Evolutionary conservation across 2,329 filamentous ascomycete species (phyloP).

Genomic region (Cytospora piceicola): DNA sequence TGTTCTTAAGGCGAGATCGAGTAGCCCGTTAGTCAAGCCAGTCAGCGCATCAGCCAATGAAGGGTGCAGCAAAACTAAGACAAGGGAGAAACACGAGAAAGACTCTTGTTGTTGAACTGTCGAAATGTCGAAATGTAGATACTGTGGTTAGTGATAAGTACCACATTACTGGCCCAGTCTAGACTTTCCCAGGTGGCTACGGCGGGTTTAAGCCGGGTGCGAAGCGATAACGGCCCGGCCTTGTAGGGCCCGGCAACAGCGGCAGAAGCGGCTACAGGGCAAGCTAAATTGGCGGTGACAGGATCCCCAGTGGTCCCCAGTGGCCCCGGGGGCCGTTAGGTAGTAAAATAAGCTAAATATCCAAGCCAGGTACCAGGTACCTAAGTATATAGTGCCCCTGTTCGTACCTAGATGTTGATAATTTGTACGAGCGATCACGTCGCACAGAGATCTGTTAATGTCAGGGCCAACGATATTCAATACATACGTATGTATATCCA

Average conservation of each 20-base stretch:
- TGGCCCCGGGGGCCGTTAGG: too few species aligned
- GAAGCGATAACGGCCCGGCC: constrained; percentile 1
- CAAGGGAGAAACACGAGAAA: background rate
- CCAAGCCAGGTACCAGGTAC: background rate
- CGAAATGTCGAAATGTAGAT: background rate
- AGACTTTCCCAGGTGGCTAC: background rate
- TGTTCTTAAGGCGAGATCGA: background rate
- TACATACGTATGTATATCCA: background rate
- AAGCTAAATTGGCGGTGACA: background rate
- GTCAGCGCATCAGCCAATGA: constrained; percentile 8
- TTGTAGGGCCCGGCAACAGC: background rate
- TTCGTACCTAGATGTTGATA: background rate
- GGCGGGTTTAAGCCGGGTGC: background rate
- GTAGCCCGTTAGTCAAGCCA: constrained; percentile 1
- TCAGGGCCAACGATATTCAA: background rate
- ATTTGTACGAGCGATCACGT: background rate
- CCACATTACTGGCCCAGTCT: background rate
- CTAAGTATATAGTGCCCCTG: too few species aligned
- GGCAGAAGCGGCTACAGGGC: background rate
- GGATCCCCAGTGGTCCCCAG: too few species aligned
- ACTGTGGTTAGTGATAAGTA: too few species aligned
- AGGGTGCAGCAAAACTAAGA: constrained; percentile 9
- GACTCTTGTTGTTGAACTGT: background rate
- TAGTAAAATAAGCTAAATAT: background rate
- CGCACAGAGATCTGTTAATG: background rate